These are phyloP conservation scores for Termitomyces bulborhizus DNA, from an alignment of 768 basidiomycete genomes.

Conservation along the genomic window DNA sequence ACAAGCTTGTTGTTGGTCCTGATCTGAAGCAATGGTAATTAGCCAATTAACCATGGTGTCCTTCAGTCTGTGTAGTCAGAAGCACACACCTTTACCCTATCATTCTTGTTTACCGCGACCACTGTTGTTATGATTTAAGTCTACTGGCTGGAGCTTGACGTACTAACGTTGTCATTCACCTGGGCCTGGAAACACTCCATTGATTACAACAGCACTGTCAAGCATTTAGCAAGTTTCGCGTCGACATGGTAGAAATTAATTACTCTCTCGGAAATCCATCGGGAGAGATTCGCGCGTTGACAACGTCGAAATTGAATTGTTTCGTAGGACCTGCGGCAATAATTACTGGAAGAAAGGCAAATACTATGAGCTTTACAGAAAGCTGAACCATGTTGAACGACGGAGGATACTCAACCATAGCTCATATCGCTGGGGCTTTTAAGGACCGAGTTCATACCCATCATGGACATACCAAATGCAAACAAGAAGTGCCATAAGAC, in stretches of 20 bases:
- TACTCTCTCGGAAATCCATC: neutral
- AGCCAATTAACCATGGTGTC: too few relatives aligned
- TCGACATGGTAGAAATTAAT: neutral
- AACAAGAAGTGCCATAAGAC: neutral
- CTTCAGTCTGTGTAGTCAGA: neutral
- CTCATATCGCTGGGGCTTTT: neutral
- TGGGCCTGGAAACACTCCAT: neutral
- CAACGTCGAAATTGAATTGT: neutral
- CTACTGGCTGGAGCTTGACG: too few relatives aligned
- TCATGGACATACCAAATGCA: neutral
- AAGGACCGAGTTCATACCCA: neutral
- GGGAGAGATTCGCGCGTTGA: neutral
- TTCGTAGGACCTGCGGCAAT: neutral
- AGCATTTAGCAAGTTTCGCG: neutral
- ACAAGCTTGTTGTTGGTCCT: slow-evolving; percentile 12
- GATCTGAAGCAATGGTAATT: neutral
- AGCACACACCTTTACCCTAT: neutral
- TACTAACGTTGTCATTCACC: neutral
- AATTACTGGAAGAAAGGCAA: neutral
- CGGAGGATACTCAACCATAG: neutral
- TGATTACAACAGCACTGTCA: neutral
- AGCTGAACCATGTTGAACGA: neutral
- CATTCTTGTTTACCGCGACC: neutral
- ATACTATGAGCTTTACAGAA: neutral
- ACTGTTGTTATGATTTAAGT: neutral